Conservation (phyloP, 257 asterid genomes). For the Gentiana dahurica region DNA sequence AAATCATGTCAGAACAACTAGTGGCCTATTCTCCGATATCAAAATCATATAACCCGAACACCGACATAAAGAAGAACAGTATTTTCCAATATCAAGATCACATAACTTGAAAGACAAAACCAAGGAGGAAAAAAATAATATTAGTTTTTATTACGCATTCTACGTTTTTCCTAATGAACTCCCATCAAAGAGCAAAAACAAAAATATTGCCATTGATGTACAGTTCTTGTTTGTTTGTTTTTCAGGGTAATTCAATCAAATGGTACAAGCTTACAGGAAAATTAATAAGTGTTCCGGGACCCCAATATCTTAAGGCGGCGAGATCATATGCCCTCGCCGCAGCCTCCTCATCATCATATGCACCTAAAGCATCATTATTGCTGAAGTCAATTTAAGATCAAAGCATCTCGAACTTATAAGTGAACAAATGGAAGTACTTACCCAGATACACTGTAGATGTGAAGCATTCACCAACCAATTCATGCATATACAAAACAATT, state of each 20-base stretch:
- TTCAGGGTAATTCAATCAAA: neutral
- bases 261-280: constrained; percentile 68
- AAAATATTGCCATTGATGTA: neutral
- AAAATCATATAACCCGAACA: neutral
- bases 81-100: neutral
- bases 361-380: constrained; percentile 41
- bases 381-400: constrained; percentile 13
- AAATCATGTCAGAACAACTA: neutral
- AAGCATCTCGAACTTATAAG: constrained; percentile 6
- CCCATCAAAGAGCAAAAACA: neutral
- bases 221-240: neutral
- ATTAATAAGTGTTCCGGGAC: constrained; percentile 95
- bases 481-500: constrained; percentile 15
- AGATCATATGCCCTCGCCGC: constrained; percentile 99
- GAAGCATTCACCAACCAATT: constrained; percentile 22
- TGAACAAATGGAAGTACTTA: constrained; percentile 32
- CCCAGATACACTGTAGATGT: constrained; percentile 80
- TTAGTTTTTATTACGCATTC: neutral
- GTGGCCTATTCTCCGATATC: neutral
- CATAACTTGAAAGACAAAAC: neutral
- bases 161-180: neutral
- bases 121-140: neutral
- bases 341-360: constrained; percentile 98
- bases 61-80: too few relatives aligned
- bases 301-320: constrained; percentile 97